Evolutionary conservation across 2,329 filamentous ascomycete species (phyloP), one percentile per base, ranked within the genome.

Genomic region (Fusarium tanahbumbuense): DNA sequence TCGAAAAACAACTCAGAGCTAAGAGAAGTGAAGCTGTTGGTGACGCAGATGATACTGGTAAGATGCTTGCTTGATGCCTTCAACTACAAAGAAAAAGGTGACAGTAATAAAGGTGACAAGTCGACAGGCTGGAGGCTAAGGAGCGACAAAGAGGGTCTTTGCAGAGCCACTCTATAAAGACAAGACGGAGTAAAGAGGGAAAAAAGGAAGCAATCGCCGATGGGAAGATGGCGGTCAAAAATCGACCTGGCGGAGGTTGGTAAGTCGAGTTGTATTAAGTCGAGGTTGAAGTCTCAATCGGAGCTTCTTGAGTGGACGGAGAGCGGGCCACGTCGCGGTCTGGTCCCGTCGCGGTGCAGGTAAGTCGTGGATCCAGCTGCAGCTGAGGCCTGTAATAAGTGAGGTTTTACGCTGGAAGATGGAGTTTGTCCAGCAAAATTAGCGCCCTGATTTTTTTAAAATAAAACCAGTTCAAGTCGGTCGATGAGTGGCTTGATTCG

Each of bases 271-370:
- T 49, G 55, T 61, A 45, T 57, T 50, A 40, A 52, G 62, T 49
- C 40, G 30, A 46, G 64, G 59, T 70, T 63, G 69, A 59, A 44
- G 32, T 42, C 32, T 56, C 48, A 28, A 55, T 59, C 52, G 45
- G 53, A 54, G 61, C 48, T 63, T 58, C 53, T 41, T 57, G 63
- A 47, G 63, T 61, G 72, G 44, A 56, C 61, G 59, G 66, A 66
- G 69, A 45, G 52, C 42, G 57, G 61, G 70, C 70, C 72, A 74
- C 72, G 71, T 73, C 71, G 71, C 70, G 65, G 70, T 73, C 72
- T 68, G 64, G 72, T 64, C 54, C 58, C 49, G 60, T 59, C 41
- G 56, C 37, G 44, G 48, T 48, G 54, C 49, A 42, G 49, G 32
- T 41, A 53, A 56, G 60, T 62, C 50, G 58, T 37, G 58, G 37